Base-by-base conservation (phyloP, 1,284 basidiomycete species). In the Neotropicomus parvogracilis region DNA sequence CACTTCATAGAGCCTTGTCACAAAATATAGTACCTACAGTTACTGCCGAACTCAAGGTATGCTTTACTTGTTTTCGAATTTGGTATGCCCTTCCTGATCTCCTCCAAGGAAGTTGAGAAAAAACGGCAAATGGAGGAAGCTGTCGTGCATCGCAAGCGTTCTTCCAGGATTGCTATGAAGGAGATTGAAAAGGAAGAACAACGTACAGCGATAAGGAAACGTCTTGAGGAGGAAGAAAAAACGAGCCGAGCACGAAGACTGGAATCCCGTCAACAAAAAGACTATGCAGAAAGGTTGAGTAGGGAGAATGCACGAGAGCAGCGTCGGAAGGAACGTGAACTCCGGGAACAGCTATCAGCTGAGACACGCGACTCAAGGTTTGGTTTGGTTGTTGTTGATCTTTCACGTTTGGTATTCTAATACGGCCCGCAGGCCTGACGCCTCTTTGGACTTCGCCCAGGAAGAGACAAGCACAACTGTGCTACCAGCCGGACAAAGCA, bases 61-160 rank as follows among this genome's bases (percentile, higher is more conserved):
- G 46, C 60, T 43, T 40, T 40, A 45, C 24, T 44, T 33, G 29
- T 26, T 12, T n/a, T 45, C 28, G 16, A 40, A 28, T 50, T 19
- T 34, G 9, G 31, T 34, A 21, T 39, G 7, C 49, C 27, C 37
- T 36, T 44, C 31, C 47, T 53, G 14, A 58, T 46, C 19, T 34
- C 37, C 46, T 40, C 53, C 36, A 62, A 90, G 87, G 85, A 82
- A 63, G 68, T 75, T 29, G 80, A 85, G 57, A 78, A 72, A 43
- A 78, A 83, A 60, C 72, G 75, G 42, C 75, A 75, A 40, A 52
- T 84, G 39, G 85, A 87, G 54, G 78, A 87, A 47, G 84, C 87
- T 4, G 69, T 91, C 12, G 78, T 81, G 20, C 83, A 83, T 52
- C 80, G 90, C 49, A 94, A 94, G 66, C 81, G 90, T 24, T 91